These are phyloP conservation scores for Kokia cookei DNA, from an alignment of 441 rosid species.

Conservation along the genomic window DNA sequence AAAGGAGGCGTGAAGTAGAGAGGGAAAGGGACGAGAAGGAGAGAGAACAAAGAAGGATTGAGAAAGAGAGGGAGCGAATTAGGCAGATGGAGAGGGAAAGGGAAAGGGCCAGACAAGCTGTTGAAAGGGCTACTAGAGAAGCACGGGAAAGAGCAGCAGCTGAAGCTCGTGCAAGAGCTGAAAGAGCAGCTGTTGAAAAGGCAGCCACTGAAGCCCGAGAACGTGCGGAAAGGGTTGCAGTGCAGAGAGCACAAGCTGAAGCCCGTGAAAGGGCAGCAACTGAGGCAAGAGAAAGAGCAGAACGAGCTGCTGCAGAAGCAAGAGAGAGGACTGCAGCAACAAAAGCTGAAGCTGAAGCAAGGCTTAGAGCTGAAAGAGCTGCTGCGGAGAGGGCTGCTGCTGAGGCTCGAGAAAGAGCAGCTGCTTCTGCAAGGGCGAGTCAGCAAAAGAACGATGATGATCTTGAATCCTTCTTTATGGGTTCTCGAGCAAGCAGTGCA, in stretches of 20 bases:
- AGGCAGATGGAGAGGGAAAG: constrained; percentile 48
- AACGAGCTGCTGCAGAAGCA: constrained; percentile 84
- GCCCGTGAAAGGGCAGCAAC: constrained; percentile 82
- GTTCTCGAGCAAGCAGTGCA: constrained; percentile 69
- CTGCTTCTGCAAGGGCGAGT: constrained; percentile 73
- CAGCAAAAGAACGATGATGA: constrained; percentile 62
- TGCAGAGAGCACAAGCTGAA: constrained; percentile 90
- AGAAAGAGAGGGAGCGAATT: constrained; percentile 42
- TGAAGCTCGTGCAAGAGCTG: constrained; percentile 77
- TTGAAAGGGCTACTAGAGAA: constrained; percentile 94
- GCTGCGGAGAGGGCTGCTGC: constrained; percentile 37
- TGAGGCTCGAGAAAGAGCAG: constrained; percentile 56
- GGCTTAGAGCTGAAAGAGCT: constrained; percentile 48
- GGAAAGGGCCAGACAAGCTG: constrained; percentile 74
- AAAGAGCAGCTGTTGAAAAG: constrained; percentile 78
- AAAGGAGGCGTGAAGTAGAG: constrained; percentile 29
- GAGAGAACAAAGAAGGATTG: constrained; percentile 56
- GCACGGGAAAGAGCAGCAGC: constrained; percentile 94
- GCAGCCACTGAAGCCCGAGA: constrained; percentile 69
- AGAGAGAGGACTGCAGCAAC: constrained; percentile 51
- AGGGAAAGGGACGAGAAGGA: constrained; percentile 61
- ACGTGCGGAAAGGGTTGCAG: constrained; percentile 87
- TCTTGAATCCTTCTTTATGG: constrained; percentile 75
- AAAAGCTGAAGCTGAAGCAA: constrained; percentile 47
- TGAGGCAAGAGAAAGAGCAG: constrained; percentile 70